Percentiles rank a stretch among this genome's conserved stretches.
phyloP scores from a whole-genome alignment of 2,329 filamentous ascomycete genomes.

The Didymella sp. region DNA sequence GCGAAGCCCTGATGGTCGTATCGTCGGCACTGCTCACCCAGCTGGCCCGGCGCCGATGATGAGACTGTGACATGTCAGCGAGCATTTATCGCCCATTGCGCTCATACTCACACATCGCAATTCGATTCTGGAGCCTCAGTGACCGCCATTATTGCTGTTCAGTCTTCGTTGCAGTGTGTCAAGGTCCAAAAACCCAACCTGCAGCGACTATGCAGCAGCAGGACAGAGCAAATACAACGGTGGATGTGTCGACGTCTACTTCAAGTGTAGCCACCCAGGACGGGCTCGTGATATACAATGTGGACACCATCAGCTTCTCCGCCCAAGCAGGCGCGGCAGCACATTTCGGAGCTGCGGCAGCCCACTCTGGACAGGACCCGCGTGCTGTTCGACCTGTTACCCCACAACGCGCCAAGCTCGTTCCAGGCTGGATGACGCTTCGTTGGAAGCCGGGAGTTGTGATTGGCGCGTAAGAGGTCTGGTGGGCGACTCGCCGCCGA shows the following conservation, averaged over 20 bases:
- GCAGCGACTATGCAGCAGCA: neutral
- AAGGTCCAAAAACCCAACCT: constrained; percentile 1
- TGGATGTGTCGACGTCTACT: neutral
- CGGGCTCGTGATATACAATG: constrained; percentile 7
- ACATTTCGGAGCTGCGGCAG: constrained; percentile 24
- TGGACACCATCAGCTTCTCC: constrained; percentile 7
- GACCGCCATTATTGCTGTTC: constrained; percentile 28
- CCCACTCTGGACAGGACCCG: constrained; percentile 3
- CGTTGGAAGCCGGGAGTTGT: constrained; percentile 1
- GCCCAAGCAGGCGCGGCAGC: constrained; percentile 25
- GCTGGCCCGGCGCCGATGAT: constrained; percentile 52
- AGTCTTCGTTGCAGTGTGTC: neutral
- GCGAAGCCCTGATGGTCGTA: neutral
- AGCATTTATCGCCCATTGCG: too few relatives aligned
- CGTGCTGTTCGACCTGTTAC: constrained; percentile 20
- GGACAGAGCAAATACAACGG: constrained; percentile 1
- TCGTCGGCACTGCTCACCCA: constrained; percentile 29
- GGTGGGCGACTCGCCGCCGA: too few relatives aligned
- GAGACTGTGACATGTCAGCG: constrained; percentile 32
- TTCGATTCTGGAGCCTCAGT: constrained; percentile 35
- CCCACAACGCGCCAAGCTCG: constrained; percentile 34
- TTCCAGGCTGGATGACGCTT: constrained; percentile 19
- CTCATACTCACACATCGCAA: constrained; percentile 45
- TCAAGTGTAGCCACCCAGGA: constrained; percentile 3
- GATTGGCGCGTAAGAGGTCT: constrained; percentile 22